Evolutionary conservation across 257 asterid genomes (phyloP).

Genomic region (Scutellaria galericulata): DNA sequence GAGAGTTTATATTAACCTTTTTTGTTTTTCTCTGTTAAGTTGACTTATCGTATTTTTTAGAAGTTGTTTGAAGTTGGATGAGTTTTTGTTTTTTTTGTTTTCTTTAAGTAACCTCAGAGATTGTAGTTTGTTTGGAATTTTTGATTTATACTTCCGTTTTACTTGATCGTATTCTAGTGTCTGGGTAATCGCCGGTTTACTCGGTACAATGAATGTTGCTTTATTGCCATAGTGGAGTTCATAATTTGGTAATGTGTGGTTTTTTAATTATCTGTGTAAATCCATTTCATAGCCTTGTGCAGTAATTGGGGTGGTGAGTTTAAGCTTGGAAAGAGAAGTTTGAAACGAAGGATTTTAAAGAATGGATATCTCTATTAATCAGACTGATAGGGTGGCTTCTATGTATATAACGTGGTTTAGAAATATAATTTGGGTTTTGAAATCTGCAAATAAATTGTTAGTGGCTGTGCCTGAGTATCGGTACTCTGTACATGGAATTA

Average conservation of each 20-base stretch:
- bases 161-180: constrained; percentile 14
- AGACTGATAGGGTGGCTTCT: background rate
- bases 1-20: constrained; percentile 26
- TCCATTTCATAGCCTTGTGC: constrained; percentile 2
- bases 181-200: background rate
- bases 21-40: constrained; percentile 1
- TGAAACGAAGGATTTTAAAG: constrained; percentile 12
- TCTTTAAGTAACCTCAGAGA: constrained; percentile 6
- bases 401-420: constrained; percentile 9
- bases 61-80: constrained; percentile 17
- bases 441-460: constrained; percentile 16
- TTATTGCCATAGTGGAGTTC: constrained; percentile 13
- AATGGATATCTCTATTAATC: constrained; percentile 16
- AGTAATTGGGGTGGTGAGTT: constrained; percentile 18
- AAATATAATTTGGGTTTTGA: background rate
- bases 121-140: background rate
- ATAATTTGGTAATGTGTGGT: background rate
- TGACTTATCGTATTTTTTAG: background rate
- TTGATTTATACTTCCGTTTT: background rate
- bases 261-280: background rate
- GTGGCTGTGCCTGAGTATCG: constrained; percentile 15
- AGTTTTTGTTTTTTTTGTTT: constrained; percentile 2
- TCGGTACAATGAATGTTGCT: background rate
- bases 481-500: constrained; percentile 11
- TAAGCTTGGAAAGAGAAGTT: constrained; percentile 5